Base-by-base conservation (phyloP, 202 grass and related monocot genomes). In the Eragrostis tef region DNA sequence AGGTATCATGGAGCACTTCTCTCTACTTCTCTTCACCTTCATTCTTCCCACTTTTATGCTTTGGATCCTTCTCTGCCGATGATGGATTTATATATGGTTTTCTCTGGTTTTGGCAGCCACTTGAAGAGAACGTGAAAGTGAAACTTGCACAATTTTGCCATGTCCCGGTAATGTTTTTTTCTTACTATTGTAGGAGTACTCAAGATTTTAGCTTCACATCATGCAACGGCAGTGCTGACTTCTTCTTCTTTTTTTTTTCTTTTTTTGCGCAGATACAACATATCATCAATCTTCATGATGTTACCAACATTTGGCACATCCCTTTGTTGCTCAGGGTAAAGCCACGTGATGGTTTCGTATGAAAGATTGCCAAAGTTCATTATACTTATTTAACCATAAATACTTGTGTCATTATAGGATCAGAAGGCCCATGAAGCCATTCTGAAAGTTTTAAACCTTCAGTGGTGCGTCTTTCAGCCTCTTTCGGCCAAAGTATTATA, bases 271-370 rank as follows among this genome's bases (percentile, higher is more conserved):
- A 99, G 96, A 83, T 70, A 14, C 63, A 74, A 69, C 92, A 92
- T 82, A 96, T 99, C 60, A 80, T 99, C 79, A 93, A 79, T 87
- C 88, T 99, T 25, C 70, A 91, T 80, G 96, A 99, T 77, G 96
- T 99, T 71, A 73, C 90, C 9, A 99, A 99, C 72, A 99, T 99
- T 72, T 99, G 96, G 96, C 93, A 93, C 72, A 96, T 99, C 77
- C 96, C 96, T 46, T 85, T 99, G 87, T 75, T 99, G 83, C 86
- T 99, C 76, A 96, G 74, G 91, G 96, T 96, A 94, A 94, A 70
- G 75, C 27, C 75, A 50, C 45, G 72, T 66, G 49, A 71, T 17
- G 51, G 57, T 66, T 79, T 82, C 36, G 15, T 42, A 80, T 57
- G 36, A 14, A 39, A 77, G 56, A 70, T 77, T 17, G 6, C 42